Percentiles rank a stretch among this genome's conserved stretches.
phyloP scores from a whole-genome alignment of 1,284 basidiomycete species.

The Blastosporella zonata region DNA sequence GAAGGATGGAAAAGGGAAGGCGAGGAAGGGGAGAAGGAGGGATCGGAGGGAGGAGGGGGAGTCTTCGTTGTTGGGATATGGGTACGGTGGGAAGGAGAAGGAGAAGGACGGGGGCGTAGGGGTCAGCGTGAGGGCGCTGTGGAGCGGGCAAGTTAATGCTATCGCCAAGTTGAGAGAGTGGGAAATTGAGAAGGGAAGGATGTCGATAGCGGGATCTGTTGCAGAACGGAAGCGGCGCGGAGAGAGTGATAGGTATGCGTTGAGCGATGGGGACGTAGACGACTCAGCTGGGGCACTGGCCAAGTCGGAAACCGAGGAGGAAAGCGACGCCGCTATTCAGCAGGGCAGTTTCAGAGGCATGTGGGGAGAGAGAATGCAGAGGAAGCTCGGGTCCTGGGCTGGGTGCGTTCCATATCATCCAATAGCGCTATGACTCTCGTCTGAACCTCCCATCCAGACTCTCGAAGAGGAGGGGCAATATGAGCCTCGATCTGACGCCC shows the following conservation, averaged over 20 bases:
- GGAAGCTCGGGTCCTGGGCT: slow-evolving; percentile 69
- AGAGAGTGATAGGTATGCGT: slow-evolving; percentile 18
- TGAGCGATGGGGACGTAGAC: slow-evolving; percentile 26
- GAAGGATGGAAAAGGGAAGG: slow-evolving; percentile 28
- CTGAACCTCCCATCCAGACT: slow-evolving; percentile 6
- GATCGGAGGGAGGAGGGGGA: slow-evolving; percentile 31
- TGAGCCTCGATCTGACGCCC: slow-evolving; percentile 21
- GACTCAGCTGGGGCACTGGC: slow-evolving; percentile 19
- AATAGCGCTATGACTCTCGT: background rate
- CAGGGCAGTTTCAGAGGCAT: slow-evolving; percentile 32
- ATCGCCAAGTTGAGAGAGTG: slow-evolving; percentile 35
- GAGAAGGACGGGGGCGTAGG: slow-evolving; percentile 33
- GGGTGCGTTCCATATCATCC: slow-evolving; percentile 43
- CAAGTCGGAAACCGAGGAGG: slow-evolving; percentile 41
- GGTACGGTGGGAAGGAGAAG: too few relatives aligned
- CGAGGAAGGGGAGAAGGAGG: slow-evolving; percentile 34
- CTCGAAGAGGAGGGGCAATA: slow-evolving; percentile 19
- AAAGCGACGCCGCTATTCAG: slow-evolving; percentile 31
- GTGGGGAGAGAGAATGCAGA: slow-evolving; percentile 62
- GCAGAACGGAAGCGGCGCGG: slow-evolving; percentile 26
- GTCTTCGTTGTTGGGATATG: too few relatives aligned
- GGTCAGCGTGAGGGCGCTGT: slow-evolving; percentile 36
- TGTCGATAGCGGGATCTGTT: slow-evolving; percentile 9
- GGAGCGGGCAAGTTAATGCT: slow-evolving; percentile 35
- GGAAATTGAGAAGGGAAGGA: slow-evolving; percentile 23